phyloP scores from a whole-genome alignment of 2,329 filamentous ascomycete genomes.

The Coniella vitis region DNA sequence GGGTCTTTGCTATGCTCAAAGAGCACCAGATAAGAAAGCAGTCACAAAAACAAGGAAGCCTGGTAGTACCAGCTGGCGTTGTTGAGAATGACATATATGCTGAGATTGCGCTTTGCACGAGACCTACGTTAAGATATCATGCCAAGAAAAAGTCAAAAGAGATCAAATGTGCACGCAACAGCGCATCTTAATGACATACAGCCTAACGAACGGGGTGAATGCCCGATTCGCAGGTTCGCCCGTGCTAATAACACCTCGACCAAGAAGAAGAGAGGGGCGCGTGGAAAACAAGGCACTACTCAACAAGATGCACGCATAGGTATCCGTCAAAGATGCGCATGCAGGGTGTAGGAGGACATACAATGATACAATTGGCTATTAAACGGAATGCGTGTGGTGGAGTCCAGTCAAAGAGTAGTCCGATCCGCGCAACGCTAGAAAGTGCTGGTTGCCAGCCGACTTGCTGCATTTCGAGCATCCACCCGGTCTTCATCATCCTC shows the following conservation, averaged over 20 bases:
- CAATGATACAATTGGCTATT: slow-evolving; percentile 14
- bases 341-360: slow-evolving; percentile 11
- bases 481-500: slow-evolving; percentile 90
- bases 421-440: slow-evolving; percentile 51
- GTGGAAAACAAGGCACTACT: not conserved
- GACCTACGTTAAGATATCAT: not conserved
- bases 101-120: no score
- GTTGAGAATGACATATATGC: no score
- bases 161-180: not conserved
- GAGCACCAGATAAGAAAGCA: no score
- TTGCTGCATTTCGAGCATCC: slow-evolving; percentile 92
- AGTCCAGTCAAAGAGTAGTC: not conserved
- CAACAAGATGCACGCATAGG: not conserved
- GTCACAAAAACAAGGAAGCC: no score
- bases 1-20: no score
- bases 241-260: not conserved
- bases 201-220: not conserved
- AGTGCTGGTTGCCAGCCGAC: slow-evolving; percentile 86
- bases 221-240: not conserved
- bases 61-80: no score
- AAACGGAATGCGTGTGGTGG: slow-evolving; percentile 6
- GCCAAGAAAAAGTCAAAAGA: not conserved
- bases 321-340: not conserved
- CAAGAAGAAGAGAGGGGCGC: not conserved
- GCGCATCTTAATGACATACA: not conserved